phyloP scores from a whole-genome alignment of 2,329 filamentous ascomycete species.

The Ascosphaera apis region DNA sequence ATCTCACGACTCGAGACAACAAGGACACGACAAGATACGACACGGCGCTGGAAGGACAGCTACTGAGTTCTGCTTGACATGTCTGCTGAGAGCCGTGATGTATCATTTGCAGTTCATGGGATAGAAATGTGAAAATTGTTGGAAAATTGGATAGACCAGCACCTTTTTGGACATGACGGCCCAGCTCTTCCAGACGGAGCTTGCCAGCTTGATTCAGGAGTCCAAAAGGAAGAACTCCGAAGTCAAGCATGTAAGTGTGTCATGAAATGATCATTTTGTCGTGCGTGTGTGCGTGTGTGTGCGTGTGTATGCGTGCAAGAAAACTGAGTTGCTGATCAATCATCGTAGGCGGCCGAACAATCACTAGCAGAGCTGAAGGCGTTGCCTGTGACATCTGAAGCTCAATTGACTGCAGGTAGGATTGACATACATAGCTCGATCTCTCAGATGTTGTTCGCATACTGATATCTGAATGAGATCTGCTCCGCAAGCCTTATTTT shows the following conservation, averaged over 20 bases:
- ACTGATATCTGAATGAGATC: too few species aligned
- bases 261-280: too few species aligned
- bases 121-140: too few species aligned
- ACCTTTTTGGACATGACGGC: slow-evolving; percentile 58
- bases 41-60: too few species aligned
- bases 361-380: slow-evolving; percentile 73
- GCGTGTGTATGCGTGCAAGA: slow-evolving; percentile 4
- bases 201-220: slow-evolving; percentile 79
- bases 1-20: too few species aligned
- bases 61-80: too few species aligned
- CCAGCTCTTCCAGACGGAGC: slow-evolving; percentile 68
- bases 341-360: slow-evolving; percentile 89
- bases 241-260: slow-evolving; percentile 38
- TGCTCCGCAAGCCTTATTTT: slow-evolving; percentile 60
- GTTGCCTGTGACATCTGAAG: slow-evolving; percentile 50
- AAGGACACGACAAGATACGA: too few species aligned
- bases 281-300: slow-evolving; percentile 2
- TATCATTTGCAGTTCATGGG: too few species aligned
- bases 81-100: too few species aligned
- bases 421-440: slow-evolving; percentile 4
- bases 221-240: slow-evolving; percentile 89
- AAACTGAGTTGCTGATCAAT: too few species aligned
- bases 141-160: too few species aligned
- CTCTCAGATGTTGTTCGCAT: slow-evolving; percentile 1
- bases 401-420: slow-evolving; percentile 47